Percentiles rank a stretch among this genome's conserved stretches.
Evolutionary conservation across 2,329 filamentous ascomycete species (phyloP).

Genomic region (Fusarium heterosporum): DNA sequence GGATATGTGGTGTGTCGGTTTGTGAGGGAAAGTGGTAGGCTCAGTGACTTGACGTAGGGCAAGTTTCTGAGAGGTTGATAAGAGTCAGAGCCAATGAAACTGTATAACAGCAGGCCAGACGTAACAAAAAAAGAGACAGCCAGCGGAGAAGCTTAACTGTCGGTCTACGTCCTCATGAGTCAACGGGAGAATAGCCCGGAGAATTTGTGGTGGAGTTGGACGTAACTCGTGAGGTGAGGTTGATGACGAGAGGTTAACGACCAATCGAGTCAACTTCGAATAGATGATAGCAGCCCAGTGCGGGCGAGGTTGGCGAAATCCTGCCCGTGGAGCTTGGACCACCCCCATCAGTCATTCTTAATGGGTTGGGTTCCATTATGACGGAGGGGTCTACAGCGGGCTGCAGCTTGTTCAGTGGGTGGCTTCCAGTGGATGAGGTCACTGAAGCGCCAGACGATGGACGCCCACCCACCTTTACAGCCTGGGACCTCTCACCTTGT

Average conservation of each 20-base stretch:
- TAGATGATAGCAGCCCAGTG: conserved; percentile 41
- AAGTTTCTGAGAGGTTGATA: conserved; percentile 40
- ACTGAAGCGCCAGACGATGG: conserved; percentile 30
- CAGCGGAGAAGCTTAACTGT: conserved; percentile 40
- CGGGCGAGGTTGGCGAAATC: conserved; percentile 46
- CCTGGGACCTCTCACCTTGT: conserved; percentile 17
- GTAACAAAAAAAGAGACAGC: conserved; percentile 25
- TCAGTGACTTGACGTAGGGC: conserved; percentile 39
- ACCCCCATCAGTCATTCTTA: conserved; percentile 33
- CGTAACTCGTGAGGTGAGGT: conserved; percentile 31
- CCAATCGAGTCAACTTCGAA: conserved; percentile 38
- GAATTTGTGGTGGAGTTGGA: conserved; percentile 14
- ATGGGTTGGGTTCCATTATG: conserved; percentile 21
- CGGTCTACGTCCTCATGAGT: conserved; percentile 43
- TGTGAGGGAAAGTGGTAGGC: conserved; percentile 20
- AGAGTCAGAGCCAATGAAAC: conserved; percentile 27
- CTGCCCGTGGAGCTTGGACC: conserved; percentile 44
- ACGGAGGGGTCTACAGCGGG: conserved; percentile 28
- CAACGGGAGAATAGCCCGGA: conserved; percentile 19
- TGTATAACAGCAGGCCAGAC: conserved; percentile 11
- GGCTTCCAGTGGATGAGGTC: conserved; percentile 42
- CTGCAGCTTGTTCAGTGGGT: conserved; percentile 33
- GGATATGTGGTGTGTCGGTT: conserved; percentile 19
- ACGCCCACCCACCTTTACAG: conserved; percentile 22
- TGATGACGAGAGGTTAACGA: conserved; percentile 41